Evolutionary conservation across 2,329 filamentous ascomycete species (phyloP).

Genomic region (Colletotrichum coccodes): DNA sequence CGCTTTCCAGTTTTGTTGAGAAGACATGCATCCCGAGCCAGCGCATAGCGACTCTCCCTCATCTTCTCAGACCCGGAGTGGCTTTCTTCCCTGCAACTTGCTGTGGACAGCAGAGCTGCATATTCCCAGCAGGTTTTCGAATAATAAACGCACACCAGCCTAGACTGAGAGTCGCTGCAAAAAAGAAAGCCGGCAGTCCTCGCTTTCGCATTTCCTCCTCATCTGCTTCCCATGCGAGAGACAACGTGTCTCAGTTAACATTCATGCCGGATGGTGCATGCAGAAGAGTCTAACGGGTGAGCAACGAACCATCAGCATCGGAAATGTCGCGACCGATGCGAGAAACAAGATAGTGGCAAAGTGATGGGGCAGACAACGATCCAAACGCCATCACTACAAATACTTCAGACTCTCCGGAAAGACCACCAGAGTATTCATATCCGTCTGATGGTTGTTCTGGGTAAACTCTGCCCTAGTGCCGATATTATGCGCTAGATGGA

Average conservation of each 20-base stretch:
- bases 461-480: background rate
- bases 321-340: background rate
- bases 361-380: background rate
- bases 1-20: background rate
- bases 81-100: too few species aligned
- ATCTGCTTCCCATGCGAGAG: background rate
- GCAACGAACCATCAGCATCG: too few species aligned
- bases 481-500: background rate
- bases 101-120: too few species aligned
- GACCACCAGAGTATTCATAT: background rate
- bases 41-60: background rate
- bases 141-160: background rate
- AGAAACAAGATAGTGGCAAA: background rate
- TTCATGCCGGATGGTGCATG: background rate
- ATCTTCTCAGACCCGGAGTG: background rate
- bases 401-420: background rate
- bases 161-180: background rate
- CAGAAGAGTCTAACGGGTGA: too few species aligned
- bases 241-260: background rate
- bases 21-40: background rate
- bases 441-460: background rate
- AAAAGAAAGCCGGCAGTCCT: background rate
- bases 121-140: too few species aligned
- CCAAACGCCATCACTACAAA: background rate
- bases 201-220: background rate